These are phyloP conservation scores for Microbotryomycetes sp. DNA, from an alignment of 1,284 basidiomycete species.

Conservation along the genomic window DNA sequence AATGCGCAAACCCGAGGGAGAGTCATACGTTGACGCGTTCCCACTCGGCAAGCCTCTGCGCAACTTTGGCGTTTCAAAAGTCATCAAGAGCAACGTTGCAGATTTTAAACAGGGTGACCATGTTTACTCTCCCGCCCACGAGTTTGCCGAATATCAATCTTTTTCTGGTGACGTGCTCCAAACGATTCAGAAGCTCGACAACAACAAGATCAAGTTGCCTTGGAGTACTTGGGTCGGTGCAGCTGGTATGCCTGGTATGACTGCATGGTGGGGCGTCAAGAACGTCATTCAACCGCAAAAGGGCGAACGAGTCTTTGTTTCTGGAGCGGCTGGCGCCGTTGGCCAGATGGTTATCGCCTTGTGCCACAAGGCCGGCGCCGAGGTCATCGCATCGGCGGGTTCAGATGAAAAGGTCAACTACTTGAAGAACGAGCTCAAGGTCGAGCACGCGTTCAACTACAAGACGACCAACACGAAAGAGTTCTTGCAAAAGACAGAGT, in stretches of 20 bases:
- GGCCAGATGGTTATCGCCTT: slow-evolving; percentile 26
- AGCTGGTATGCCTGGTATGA: slow-evolving; percentile 25
- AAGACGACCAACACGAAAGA: slow-evolving; percentile 45
- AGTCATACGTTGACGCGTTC: slow-evolving; percentile 31
- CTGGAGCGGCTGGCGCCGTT: slow-evolving; percentile 10
- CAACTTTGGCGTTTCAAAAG: slow-evolving; percentile 28
- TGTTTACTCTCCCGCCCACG: slow-evolving; percentile 21
- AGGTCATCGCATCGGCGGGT: slow-evolving; percentile 79
- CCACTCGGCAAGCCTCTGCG: slow-evolving; percentile 22
- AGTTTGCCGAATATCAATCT: slow-evolving; percentile 1
- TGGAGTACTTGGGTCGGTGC: slow-evolving; percentile 46
- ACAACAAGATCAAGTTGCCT: slow-evolving; percentile 24
- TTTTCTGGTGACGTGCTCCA: slow-evolving; percentile 6
- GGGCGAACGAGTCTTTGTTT: slow-evolving; percentile 67
- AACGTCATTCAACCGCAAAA: slow-evolving; percentile 57
- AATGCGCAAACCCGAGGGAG: slow-evolving; percentile 16
- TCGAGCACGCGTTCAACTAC: slow-evolving; percentile 78
- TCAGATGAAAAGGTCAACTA: slow-evolving; percentile 56
- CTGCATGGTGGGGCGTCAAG: slow-evolving; percentile 13
- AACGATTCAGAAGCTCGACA: slow-evolving; percentile 11
- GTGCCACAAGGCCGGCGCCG: slow-evolving; percentile 41
- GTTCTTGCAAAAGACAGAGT: slow-evolving; percentile 12
- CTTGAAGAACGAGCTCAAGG: slow-evolving; percentile 64
- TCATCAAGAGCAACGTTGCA: slow-evolving; percentile 17
- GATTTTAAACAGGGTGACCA: slow-evolving; percentile 19